Evolutionary conservation across 78 protist genomes (phyloP), one percentile per base, ranked within the genome.

Genomic region (Dictyostelium capitatum): DNA sequence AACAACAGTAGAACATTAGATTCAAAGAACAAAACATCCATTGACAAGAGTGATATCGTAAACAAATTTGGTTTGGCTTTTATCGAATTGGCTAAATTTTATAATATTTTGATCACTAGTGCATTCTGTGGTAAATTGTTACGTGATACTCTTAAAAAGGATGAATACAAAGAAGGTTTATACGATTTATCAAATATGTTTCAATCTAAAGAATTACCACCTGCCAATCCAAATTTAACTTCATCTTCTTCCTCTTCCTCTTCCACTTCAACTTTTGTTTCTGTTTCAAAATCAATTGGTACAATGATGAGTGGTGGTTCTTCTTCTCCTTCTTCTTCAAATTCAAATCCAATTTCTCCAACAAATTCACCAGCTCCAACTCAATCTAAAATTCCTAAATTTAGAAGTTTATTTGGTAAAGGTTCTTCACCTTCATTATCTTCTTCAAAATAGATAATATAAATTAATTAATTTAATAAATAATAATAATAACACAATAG

Each of bases 151-250:
- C 28, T 85, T 41, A 85, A 85, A 70, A 85, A 85, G 43, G 30
- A 46, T 20, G 92, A 85, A 30, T 85, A 85, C 48, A 85, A 59
- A 57, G 83, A 85, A 30, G 92, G 92, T 85, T 83, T 85, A 1
- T 25, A 14, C 3, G 79, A 75, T 41, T 46, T 85, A 6, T 43
- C 37, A 6, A 32, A 59, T 25, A 85, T 85, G 92, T 85, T 74
- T 30, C 32, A 72, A 30, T 48, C 92, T 74, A 11, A 56, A 23
- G 48, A 37, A 23, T 37, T 6, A 73, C 37, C 43, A 37, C 43
- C 43, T 37, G 43, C 53, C 6, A 15, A 17, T 46, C 17, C 32
- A 46, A n/a, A 73, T 30, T 15, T 19, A 43, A 46, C 57, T 73
- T 50, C 54, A 19, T 3, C 30, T 19, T 2, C 47, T n/a, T 6